Evolutionary conservation across 140 eudicot genomes (phyloP), one percentile per base, ranked within the genome.

Genomic region (Senecio squalidus): DNA sequence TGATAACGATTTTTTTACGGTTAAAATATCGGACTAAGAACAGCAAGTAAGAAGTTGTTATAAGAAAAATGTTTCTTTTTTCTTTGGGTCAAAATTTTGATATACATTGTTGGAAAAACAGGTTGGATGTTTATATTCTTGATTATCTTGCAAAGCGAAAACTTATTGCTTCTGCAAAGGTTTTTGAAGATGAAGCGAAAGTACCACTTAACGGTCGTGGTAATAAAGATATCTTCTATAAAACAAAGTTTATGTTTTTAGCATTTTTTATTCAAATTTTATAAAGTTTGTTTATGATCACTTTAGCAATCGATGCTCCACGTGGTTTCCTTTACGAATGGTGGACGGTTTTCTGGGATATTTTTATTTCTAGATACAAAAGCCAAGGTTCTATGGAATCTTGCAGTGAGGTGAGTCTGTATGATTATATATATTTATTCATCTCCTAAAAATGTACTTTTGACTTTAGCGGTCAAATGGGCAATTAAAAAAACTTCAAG

Each of bases 301-400:
- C 26, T 75, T 39, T 74, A 85, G 95, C 85, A 15, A 79, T 82
- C 55, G 87, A 85, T 70, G 84, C 84, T 50, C 91, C 91, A 1
- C 84, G 82, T 2, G 90, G 95, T 17, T 85, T 85, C 73, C 77
- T 85, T 23, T 82, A 56, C 38, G 90, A 85, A 72, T 85, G 95
- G 90, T 85, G 95, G 90, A 45, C 90, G 0, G 79, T 85, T 8
- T 82, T 85, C 29, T 81, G 94, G 94, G 94, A 81, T 50, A 60
- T 73, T 9, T 85, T 75, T 46, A 67, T 85, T 67, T 75, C 79
- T 53, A 71, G 89, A 68, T 62, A 73, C 81, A 70, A 52, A 41
- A 39, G 57, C 60, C 77, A 72, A 81, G 74, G 77, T n/a, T 61
- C 59, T 44, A 41, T 38, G 66, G 81, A 64, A 62, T 63, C 84